phyloP scores from a whole-genome alignment of 352 stramenopile species.

The Pythium grandisporangium region DNA sequence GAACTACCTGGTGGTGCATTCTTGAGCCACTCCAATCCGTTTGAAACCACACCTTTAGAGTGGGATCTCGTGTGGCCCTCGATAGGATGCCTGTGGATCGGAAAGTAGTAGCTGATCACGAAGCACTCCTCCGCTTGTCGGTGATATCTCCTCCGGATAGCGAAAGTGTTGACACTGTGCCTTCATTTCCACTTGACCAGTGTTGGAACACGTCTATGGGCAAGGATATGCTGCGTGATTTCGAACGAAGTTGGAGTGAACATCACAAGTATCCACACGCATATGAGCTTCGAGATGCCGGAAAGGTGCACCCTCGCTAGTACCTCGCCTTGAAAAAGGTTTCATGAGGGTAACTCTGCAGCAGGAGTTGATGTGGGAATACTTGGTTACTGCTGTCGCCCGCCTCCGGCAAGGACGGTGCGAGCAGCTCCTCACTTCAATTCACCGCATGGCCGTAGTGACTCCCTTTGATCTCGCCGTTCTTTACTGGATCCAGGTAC shows the following conservation, averaged over 20 bases:
- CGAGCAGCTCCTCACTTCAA: background rate
- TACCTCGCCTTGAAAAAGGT: background rate
- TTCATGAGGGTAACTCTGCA: background rate
- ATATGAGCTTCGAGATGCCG: background rate
- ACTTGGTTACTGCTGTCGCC: background rate
- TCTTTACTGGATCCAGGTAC: background rate
- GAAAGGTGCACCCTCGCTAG: background rate
- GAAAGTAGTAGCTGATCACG: constrained; percentile 2
- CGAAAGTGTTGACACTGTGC: too few species aligned
- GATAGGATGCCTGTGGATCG: background rate
- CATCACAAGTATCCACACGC: constrained; percentile 16
- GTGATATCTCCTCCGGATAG: background rate
- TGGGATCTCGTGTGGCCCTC: constrained; percentile 8
- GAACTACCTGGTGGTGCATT: background rate
- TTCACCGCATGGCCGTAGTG: background rate
- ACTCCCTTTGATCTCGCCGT: background rate
- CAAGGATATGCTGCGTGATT: constrained; percentile 23
- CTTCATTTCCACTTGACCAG: constrained; percentile 13
- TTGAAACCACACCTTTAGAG: too few species aligned
- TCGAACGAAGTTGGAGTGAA: constrained; percentile 30
- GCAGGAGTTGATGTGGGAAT: background rate
- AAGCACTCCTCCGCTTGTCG: background rate
- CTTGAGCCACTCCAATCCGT: background rate
- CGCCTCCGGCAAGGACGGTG: background rate
- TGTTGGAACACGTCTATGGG: constrained; percentile 17